Evolutionary conservation across 1,284 basidiomycete species (phyloP), one percentile per base, ranked within the genome.

Genomic region (Pseudozyma pruni): DNA sequence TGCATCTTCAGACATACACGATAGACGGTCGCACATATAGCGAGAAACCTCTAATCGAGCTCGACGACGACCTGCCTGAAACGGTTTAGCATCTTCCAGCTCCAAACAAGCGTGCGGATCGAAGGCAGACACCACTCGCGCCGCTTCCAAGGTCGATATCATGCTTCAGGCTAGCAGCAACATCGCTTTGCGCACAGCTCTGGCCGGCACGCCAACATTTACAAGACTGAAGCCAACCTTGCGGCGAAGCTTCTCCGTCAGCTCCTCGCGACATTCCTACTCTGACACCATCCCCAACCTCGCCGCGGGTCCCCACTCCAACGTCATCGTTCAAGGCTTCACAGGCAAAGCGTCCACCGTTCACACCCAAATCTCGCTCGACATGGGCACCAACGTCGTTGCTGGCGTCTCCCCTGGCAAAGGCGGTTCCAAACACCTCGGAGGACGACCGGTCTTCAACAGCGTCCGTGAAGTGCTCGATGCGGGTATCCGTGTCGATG

Each of bases 291-390:
- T 77, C 14, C 23, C 42, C 14, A 54, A 75, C 32, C 62, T 77
- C 10, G 67, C 58, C 11, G 70, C 56, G 7, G 73, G 60, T 2
- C 54, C 63, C 10, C 55, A 71, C n/a, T 58, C 71, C 20, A 62
- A 52, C 25, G 58, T 74, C 10, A 73, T 78, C 34, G 64, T 73
- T 7, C 75, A 78, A 62, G 75, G 75, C n/a, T 72, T 78, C 42
- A 76, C 74, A 7, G 75, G 75, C n/a, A 76, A 76, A 42, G 64
- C 69, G 0, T 67, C 63, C 22, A 56, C 69, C 5, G 56, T 70
- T 10, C 74, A 76, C 50, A 60, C 74, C 2, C 54, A 61, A 14
- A 67, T 77, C 38, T 63, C 66, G 14, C 42, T 74, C 8, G 55
- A 56, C 20, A 70, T 77, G 60, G 75, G 75, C 22, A 77, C 75